Conservation (phyloP, 2,329 filamentous ascomycete species). For the Apiospora phragmitis region DNA sequence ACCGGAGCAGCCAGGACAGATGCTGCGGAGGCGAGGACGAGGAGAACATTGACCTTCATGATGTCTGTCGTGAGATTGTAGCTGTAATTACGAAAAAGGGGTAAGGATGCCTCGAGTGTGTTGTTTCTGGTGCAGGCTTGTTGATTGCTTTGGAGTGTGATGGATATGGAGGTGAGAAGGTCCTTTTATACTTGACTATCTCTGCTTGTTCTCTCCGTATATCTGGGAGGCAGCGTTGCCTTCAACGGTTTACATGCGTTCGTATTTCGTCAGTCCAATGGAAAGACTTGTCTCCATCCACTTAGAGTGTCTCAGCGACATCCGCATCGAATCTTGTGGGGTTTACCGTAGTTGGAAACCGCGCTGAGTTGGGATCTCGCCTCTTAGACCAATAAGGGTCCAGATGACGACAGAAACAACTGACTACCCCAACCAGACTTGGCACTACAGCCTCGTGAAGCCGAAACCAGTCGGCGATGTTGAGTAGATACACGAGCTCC, state of each 20-base stretch:
- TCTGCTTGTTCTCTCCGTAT: neutral
- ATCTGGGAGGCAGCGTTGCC: neutral
- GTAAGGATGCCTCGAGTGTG: neutral
- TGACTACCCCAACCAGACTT: neutral
- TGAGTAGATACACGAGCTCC: neutral
- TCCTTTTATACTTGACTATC: neutral
- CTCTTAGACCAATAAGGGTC: neutral
- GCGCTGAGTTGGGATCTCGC: neutral
- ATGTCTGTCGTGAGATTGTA: neutral
- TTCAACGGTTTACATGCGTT: neutral
- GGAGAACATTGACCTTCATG: slow-evolving; percentile 11
- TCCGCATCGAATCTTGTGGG: neutral
- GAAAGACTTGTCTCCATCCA: neutral
- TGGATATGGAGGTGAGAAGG: neutral
- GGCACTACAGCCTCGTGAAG: neutral
- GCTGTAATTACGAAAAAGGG: neutral
- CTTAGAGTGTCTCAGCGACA: neutral
- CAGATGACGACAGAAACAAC: neutral
- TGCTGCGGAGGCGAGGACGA: slow-evolving; percentile 1
- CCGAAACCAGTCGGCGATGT: too few species aligned
- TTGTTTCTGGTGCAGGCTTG: neutral
- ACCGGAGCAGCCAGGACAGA: slow-evolving; percentile 12
- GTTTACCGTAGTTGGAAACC: neutral
- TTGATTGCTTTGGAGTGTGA: neutral
- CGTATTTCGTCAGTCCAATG: neutral